Conservation (phyloP, 257 asterid species). For the Primulina huaijiensis region DNA sequence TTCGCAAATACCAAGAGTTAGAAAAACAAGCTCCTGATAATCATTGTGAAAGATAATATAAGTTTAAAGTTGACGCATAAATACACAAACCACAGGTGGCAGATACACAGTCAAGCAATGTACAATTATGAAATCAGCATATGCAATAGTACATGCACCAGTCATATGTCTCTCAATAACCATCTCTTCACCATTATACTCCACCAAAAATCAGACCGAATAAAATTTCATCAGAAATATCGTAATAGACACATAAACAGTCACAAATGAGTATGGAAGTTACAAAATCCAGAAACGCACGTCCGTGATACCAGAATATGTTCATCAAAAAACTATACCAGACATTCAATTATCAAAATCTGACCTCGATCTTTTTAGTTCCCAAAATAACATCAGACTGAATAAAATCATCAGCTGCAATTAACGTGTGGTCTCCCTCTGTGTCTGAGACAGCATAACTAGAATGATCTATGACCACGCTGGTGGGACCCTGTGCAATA, state of each 20-base stretch:
- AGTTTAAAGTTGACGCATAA: conserved; percentile 1
- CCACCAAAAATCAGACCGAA: background rate
- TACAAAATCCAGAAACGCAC: background rate
- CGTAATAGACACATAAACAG: background rate
- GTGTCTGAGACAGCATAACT: conserved; percentile 62
- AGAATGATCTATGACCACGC: conserved; percentile 68
- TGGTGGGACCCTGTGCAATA: conserved; percentile 54
- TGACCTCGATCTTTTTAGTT: conserved; percentile 56
- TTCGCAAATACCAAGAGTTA: conserved; percentile 18
- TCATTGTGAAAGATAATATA: background rate
- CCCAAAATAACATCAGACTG: conserved; percentile 69
- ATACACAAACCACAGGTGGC: background rate
- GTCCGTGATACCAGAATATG: background rate
- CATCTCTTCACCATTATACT: background rate
- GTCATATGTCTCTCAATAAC: background rate
- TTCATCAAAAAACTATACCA: background rate
- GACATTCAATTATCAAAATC: conserved; percentile 4
- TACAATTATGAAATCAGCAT: background rate
- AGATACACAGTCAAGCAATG: background rate
- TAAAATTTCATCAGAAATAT: background rate
- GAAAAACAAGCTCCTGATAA: background rate
- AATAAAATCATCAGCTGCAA: conserved; percentile 63
- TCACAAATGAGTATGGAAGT: background rate
- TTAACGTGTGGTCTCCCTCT: conserved; percentile 70
- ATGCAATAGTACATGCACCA: conserved; percentile 1